Base-by-base conservation (phyloP, 352 stramenopile genomes). In the Globisporangium nagaii region DNA sequence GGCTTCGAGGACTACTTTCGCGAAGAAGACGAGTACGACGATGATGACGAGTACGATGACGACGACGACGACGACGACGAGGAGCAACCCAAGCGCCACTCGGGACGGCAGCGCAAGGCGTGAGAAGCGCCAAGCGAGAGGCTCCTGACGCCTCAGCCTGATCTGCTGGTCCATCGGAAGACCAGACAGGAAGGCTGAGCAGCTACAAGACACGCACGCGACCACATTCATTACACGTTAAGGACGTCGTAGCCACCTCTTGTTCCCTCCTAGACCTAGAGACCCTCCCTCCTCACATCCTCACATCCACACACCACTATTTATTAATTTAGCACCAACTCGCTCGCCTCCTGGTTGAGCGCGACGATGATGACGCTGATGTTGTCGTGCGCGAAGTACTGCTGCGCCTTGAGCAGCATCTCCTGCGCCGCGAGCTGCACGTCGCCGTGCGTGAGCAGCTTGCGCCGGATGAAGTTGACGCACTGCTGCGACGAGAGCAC, bases 331-430 rank as follows among this genome's bases (percentile, higher is more conserved):
- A n/a, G n/a, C n/a, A n/a, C n/a, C n/a, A 64, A 32, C 34, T 20
- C 28, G 36, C 47, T 58, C 3, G 58, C 58, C 15, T 68, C 50
- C 56, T 95, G 84, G 58, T 95, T 92, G 24, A 95, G 67, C 22
- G 78, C 78, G 36, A 97, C 75, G 24, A 97, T 83, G 42, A 96
- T 75, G 40, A 93, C 86, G 45, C 78, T 94, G 39, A 96, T 88
- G 57, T 97, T 97, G 66, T 97, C 90, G 62, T 95, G 86, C 6
- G 85, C 88, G 42, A 89, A 90, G 58, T 96, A 92, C 37, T 88
- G 74, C 59, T 96, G 83, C 11, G 89, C 76, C 64, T 96, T 95
- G 49, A 91, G 69, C 39, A 96, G 67, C 37, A 96, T 73, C 62
- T 92, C 88, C 63, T 96, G 84, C 1, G 86, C 85, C 7, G 87